Percentiles rank a stretch among this genome's conserved stretches.
phyloP scores from a whole-genome alignment of 768 basidiomycete genomes.

The Phlebiopsis flavidoalba region DNA sequence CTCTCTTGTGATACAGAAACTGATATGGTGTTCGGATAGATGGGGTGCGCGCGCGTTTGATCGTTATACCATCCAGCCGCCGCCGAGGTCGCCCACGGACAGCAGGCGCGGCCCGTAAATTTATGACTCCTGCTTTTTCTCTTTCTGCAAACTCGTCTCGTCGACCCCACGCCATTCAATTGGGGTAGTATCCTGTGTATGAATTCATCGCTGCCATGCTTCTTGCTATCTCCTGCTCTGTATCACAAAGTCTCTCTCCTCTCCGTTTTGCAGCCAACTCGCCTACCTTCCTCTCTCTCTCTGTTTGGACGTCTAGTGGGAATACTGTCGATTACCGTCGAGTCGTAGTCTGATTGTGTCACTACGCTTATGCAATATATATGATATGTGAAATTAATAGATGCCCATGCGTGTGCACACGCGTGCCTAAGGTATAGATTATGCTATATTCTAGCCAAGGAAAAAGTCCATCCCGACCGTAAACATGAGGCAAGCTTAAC shows the following conservation, averaged over 20 bases:
- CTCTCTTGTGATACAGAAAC: neutral
- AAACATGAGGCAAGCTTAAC: neutral
- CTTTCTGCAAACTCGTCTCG: neutral
- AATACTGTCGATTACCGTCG: neutral
- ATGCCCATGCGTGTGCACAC: neutral
- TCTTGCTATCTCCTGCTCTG: conserved; percentile 1
- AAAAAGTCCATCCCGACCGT: neutral
- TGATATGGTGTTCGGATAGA: neutral
- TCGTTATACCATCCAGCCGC: conserved; percentile 3
- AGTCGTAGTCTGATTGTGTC: neutral
- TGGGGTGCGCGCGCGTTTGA: conserved; percentile 5
- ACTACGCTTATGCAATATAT: neutral
- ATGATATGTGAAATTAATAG: neutral
- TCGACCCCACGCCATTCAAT: neutral
- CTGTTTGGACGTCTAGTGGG: neutral
- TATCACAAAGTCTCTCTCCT: neutral
- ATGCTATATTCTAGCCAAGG: neutral
- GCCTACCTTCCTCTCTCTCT: neutral
- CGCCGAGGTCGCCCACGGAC: conserved; percentile 1
- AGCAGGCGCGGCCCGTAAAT: neutral
- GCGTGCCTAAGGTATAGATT: neutral
- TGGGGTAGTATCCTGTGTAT: neutral
- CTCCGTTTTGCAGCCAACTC: neutral
- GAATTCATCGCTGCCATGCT: neutral
- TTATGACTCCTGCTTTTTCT: neutral